A percentile compares a stretch with the other conserved stretches of the same genome.
These are phyloP conservation scores for Climacium dendroides DNA, from an alignment of 225 moss, liverwort and hornwort genomes.

Conservation along the genomic window DNA sequence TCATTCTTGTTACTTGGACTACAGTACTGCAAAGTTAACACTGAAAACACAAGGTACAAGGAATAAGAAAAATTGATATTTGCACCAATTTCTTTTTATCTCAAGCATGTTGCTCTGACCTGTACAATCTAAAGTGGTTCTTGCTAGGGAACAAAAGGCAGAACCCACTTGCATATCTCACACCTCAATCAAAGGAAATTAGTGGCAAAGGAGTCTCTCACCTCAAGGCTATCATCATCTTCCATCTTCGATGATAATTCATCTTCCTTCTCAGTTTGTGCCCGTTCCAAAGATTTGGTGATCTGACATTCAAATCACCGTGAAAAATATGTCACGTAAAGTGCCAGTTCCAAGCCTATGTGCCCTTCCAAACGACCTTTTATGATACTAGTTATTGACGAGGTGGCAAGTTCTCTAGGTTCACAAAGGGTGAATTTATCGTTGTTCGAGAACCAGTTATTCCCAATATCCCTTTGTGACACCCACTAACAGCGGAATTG, in stretches of 20 bases:
- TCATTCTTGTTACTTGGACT: background rate
- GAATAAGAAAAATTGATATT: background rate
- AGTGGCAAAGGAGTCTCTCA: conserved; percentile 7
- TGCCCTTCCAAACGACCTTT: background rate
- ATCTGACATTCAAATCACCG: conserved; percentile 28
- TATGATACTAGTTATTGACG: background rate
- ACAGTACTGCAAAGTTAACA: background rate
- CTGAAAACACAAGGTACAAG: background rate
- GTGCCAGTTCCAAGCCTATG: background rate
- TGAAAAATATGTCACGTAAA: background rate
- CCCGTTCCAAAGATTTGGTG: conserved; percentile 64
- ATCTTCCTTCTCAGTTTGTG: conserved; percentile 48
- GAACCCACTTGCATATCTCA: background rate
- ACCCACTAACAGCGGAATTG: background rate
- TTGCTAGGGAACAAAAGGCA: background rate
- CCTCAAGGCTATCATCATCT: conserved; percentile 87
- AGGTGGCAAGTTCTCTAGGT: background rate
- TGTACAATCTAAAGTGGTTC: background rate
- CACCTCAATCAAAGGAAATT: background rate
- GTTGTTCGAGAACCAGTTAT: background rate
- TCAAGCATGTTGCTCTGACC: background rate
- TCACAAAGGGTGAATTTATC: background rate
- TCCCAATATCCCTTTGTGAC: background rate
- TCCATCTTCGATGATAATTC: conserved; percentile 57
- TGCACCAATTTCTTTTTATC: background rate